phyloP scores from a whole-genome alignment of 2,329 filamentous ascomycete genomes.

The Aulographum hederae region DNA sequence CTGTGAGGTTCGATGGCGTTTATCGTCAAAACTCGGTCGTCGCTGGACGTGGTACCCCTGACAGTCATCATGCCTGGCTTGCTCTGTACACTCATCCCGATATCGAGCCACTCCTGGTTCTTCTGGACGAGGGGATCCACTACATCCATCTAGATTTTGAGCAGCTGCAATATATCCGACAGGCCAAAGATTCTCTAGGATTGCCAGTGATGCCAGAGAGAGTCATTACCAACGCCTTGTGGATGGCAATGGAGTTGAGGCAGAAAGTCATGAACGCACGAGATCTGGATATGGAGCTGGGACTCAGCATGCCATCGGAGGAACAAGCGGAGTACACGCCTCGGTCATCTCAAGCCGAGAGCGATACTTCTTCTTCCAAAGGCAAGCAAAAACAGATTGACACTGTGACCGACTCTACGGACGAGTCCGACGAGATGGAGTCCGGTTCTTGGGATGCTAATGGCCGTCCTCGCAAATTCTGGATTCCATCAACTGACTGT shows the following conservation, averaged over 20 bases:
- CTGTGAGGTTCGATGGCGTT: conserved; percentile 32
- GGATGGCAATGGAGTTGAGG: conserved; percentile 38
- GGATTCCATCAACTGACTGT: conserved; percentile 36
- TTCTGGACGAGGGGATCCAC: conserved; percentile 40
- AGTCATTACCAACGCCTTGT: conserved; percentile 35
- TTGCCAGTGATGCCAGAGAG: conserved; percentile 35
- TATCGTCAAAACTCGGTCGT: conserved; percentile 27
- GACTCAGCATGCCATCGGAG: conserved; percentile 26
- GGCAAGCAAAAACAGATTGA: conserved; percentile 23
- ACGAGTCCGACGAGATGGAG: conserved; percentile 15
- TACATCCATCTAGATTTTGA: conserved; percentile 42
- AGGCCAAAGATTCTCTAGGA: conserved; percentile 32
- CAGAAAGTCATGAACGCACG: conserved; percentile 35
- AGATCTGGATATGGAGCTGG: conserved; percentile 33
- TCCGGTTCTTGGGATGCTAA: conserved; percentile 36
- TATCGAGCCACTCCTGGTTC: conserved; percentile 34
- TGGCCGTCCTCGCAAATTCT: conserved; percentile 35
- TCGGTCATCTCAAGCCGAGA: not conserved
- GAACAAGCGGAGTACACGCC: not conserved
- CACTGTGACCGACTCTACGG: not conserved
- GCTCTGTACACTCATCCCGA: conserved; percentile 34
- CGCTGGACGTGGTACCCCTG: conserved; percentile 18
- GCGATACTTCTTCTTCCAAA: conserved; percentile 12
- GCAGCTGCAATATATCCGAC: conserved; percentile 35
- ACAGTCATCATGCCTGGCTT: conserved; percentile 29